Evolutionary conservation across 225 moss, liverwort and hornwort genomes (phyloP).

Genomic region (Marchantia polymorpha): DNA sequence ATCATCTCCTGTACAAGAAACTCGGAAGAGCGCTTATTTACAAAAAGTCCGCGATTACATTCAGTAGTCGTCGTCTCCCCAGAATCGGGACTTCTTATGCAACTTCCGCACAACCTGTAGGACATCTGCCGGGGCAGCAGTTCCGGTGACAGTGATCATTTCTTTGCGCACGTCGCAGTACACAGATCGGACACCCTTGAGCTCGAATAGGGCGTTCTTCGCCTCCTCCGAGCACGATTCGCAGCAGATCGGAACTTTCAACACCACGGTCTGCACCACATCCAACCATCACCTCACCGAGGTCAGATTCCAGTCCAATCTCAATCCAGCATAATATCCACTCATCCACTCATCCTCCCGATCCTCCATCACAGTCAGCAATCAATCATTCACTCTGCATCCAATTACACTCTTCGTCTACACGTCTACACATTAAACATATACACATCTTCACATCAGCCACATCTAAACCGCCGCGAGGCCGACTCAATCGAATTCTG

Average conservation of each 20-base stretch:
- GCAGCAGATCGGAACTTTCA: conserved; percentile 51
- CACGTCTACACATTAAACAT: neutral
- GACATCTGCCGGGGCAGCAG: conserved; percentile 46
- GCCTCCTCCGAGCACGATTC: conserved; percentile 44
- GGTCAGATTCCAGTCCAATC: neutral
- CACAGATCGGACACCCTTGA: conserved; percentile 40
- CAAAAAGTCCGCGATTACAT: neutral
- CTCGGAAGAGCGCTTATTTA: conserved; percentile 5
- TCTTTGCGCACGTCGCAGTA: conserved; percentile 47
- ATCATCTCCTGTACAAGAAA: neutral
- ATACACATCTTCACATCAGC: too few species aligned
- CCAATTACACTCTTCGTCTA: neutral
- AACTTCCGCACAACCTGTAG: conserved; percentile 38
- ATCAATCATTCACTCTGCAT: neutral
- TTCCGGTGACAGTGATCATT: conserved; percentile 47
- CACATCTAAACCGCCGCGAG: too few species aligned
- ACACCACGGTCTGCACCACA: conserved; percentile 36
- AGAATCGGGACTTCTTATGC: conserved; percentile 47
- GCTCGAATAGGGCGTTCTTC: conserved; percentile 40
- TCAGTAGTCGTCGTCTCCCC: conserved; percentile 43
- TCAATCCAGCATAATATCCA: too few species aligned
- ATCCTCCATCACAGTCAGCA: too few species aligned
- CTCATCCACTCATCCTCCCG: too few species aligned
- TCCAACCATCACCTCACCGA: neutral
- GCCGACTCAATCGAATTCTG: too few species aligned